Conservation (phyloP, 352 stramenopile species). For the Bremia lactucae region DNA sequence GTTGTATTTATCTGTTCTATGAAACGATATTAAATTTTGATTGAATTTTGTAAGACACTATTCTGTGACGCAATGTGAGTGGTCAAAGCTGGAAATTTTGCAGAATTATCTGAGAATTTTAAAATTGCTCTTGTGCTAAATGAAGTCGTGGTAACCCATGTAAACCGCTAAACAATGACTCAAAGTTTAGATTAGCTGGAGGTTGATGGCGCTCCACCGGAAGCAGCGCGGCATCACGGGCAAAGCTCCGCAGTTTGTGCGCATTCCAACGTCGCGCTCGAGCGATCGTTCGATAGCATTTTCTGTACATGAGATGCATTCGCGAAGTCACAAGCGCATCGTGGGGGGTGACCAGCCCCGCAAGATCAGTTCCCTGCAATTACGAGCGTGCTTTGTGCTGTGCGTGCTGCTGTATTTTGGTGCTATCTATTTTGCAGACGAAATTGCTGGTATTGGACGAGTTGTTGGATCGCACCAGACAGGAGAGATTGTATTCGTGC, state of each 20-base stretch:
- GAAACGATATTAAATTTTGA: too few species aligned
- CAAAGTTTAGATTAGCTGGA: too few species aligned
- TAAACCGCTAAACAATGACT: too few species aligned
- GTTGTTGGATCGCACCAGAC: slow-evolving; percentile 21
- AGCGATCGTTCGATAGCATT: slow-evolving; percentile 2
- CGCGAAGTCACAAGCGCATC: slow-evolving; percentile 11
- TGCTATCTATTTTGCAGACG: slow-evolving; percentile 41
- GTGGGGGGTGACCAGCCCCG: slow-evolving; percentile 12
- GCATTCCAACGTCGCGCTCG: slow-evolving; percentile 12
- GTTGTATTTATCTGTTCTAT: too few species aligned
- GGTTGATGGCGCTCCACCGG: slow-evolving; percentile 29
- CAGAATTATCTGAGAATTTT: too few species aligned
- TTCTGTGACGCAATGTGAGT: too few species aligned
- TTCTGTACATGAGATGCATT: slow-evolving; percentile 12
- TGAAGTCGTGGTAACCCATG: too few species aligned
- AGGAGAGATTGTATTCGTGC: slow-evolving; percentile 24
- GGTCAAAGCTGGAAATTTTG: too few species aligned
- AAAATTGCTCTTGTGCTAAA: too few species aligned
- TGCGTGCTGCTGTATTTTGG: slow-evolving; percentile 42
- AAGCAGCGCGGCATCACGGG: slow-evolving; percentile 19
- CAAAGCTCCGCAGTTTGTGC: slow-evolving; percentile 22
- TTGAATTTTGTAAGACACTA: too few species aligned
- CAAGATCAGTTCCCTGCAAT: slow-evolving; percentile 34
- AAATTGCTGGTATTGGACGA: slow-evolving; percentile 26
- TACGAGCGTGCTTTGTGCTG: slow-evolving; percentile 41